Conservation (phyloP, 805 yeast genomes). For the Pichia ethanolica region DNA sequence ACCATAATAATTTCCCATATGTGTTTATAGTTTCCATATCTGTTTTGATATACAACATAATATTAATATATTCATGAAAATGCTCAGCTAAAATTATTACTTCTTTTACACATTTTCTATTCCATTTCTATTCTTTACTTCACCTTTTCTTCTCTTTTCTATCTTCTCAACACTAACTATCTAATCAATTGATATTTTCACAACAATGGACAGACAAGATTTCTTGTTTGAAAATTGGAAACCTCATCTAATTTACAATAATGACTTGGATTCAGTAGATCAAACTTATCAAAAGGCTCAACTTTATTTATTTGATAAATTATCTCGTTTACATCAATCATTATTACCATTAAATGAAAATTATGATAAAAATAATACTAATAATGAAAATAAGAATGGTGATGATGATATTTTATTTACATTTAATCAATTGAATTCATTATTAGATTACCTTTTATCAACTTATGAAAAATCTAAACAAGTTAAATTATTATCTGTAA, state of each 20-base stretch:
- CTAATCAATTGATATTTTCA: not conserved
- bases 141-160: not conserved
- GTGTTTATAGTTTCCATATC: too few relatives aligned
- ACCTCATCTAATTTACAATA: constrained; percentile 2
- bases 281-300: not conserved
- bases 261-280: constrained; percentile 5
- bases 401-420: constrained; percentile 18
- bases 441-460: constrained; percentile 17
- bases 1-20: too few relatives aligned
- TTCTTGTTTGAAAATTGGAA: constrained; percentile 3
- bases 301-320: not conserved
- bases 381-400: too few relatives aligned
- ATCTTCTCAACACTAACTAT: not conserved
- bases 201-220: not conserved
- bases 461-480: constrained; percentile 19
- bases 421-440: constrained; percentile 18
- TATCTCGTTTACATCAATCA: constrained; percentile 1
- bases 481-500: constrained; percentile 19
- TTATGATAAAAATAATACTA: not conserved
- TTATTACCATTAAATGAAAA: not conserved
- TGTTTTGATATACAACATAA: too few relatives aligned
- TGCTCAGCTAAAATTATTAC: too few relatives aligned
- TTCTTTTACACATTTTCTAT: too few relatives aligned
- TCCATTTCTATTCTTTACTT: too few relatives aligned
- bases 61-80: too few relatives aligned